Evolutionary conservation across 108 stramenopile species (phyloP).

Genomic region (Thalassiosira profunda): DNA sequence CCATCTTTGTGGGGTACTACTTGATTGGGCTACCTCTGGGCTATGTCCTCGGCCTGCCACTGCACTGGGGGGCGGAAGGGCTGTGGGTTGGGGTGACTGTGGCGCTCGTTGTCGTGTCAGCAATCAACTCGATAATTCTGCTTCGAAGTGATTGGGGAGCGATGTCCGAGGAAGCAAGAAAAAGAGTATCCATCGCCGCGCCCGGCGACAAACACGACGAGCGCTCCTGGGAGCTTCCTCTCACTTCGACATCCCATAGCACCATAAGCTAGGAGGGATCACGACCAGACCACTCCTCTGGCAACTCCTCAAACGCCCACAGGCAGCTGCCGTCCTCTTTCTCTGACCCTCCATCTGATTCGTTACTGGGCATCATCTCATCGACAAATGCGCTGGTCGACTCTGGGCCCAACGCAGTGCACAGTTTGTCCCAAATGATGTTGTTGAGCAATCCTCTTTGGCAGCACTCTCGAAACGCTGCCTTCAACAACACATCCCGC

Average conservation of each 20-base stretch:
- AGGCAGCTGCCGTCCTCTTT: too few relatives aligned
- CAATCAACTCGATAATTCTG: constrained; percentile 1
- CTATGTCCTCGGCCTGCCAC: constrained; percentile 15
- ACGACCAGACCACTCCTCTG: too few relatives aligned
- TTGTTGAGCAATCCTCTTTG: constrained; percentile 22
- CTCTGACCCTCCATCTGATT: too few relatives aligned
- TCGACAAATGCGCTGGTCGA: not conserved
- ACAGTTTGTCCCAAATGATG: constrained; percentile 40
- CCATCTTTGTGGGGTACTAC: constrained; percentile 49
- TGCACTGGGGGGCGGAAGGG: constrained; percentile 4
- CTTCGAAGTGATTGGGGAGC: constrained; percentile 10
- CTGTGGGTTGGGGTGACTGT: constrained; percentile 19
- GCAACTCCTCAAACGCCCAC: too few relatives aligned
- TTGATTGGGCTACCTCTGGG: constrained; percentile 45
- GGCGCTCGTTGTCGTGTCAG: constrained; percentile 4
- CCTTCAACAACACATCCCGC: constrained; percentile 12
- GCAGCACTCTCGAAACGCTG: constrained; percentile 35
- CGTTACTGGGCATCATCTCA: too few relatives aligned
- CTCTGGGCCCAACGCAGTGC: constrained; percentile 7
- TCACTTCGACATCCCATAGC: too few relatives aligned
- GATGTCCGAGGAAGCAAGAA: too few relatives aligned
- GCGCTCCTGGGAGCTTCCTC: too few relatives aligned
- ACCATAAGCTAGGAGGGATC: too few relatives aligned
- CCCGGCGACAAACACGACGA: too few relatives aligned
- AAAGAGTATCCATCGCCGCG: too few relatives aligned